These are phyloP conservation scores for Amorphotheca resinae DNA, from an alignment of 495 filamentous ascomycete genomes.

Conservation along the genomic window DNA sequence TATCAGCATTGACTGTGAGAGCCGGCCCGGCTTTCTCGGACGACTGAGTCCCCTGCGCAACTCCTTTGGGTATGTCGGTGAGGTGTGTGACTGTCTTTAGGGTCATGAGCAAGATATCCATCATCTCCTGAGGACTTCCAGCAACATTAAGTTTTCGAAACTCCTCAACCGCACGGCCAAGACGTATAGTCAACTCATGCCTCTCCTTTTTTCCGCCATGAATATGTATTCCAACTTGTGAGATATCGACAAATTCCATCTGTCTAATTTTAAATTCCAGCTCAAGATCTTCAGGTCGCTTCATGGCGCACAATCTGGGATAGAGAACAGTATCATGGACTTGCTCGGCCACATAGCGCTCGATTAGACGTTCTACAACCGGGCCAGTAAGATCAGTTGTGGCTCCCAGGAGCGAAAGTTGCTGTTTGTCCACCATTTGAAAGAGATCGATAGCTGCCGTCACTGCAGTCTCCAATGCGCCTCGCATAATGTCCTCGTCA, in stretches of 20 bases:
- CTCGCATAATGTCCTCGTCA: slow-evolving; percentile 78
- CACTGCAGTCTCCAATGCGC: slow-evolving; percentile 78
- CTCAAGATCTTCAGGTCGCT: slow-evolving; percentile 74
- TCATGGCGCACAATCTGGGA: slow-evolving; percentile 66
- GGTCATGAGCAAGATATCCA: slow-evolving; percentile 74
- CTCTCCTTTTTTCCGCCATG: slow-evolving; percentile 60
- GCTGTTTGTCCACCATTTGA: slow-evolving; percentile 88
- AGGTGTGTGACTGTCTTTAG: slow-evolving; percentile 67
- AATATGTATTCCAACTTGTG: slow-evolving; percentile 79
- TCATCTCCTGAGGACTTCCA: slow-evolving; percentile 88
- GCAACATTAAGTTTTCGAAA: slow-evolving; percentile 79
- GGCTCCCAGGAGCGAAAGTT: slow-evolving; percentile 79
- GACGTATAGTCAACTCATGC: slow-evolving; percentile 54
- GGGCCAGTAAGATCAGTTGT: slow-evolving; percentile 92
- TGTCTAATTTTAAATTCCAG: slow-evolving; percentile 80
- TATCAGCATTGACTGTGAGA: slow-evolving; percentile 90
- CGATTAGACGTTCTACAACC: slow-evolving; percentile 82
- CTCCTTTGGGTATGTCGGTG: slow-evolving; percentile 24
- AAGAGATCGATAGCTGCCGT: slow-evolving; percentile 93
- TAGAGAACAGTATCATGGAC: slow-evolving; percentile 79
- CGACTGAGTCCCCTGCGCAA: slow-evolving; percentile 22
- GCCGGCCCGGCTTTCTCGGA: slow-evolving; percentile 48
- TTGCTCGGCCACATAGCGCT: slow-evolving; percentile 89
- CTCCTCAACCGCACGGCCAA: slow-evolving; percentile 71
- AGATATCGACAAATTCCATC: slow-evolving; percentile 88